Conservation (phyloP, 2,329 filamentous ascomycete species). For the Arthrobotrys conoides region DNA sequence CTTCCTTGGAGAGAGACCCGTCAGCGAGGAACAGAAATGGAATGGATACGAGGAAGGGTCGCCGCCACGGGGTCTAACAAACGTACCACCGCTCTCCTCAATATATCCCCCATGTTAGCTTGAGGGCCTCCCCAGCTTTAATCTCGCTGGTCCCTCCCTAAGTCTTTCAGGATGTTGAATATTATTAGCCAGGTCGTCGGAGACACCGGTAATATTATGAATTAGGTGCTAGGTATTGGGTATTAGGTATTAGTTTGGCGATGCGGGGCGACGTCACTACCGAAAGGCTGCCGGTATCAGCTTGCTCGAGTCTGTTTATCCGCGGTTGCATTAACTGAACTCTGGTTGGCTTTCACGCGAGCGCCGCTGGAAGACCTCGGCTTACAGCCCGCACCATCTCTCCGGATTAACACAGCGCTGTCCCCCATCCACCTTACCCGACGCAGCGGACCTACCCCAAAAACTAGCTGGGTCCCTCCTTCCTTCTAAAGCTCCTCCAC, state of each 20-base stretch:
- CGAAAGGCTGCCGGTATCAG: slow-evolving; percentile 17
- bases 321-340: slow-evolving; percentile 39
- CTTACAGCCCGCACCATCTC: slow-evolving; percentile 40
- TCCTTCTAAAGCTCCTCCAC: slow-evolving; percentile 22
- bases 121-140: neutral
- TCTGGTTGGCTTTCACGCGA: slow-evolving; percentile 33
- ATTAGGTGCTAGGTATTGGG: neutral
- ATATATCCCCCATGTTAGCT: slow-evolving; percentile 10
- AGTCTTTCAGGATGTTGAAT: neutral
- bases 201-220: neutral
- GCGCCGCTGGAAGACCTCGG: slow-evolving; percentile 35
- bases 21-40: slow-evolving; percentile 23
- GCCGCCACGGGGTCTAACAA: neutral
- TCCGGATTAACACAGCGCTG: slow-evolving; percentile 28
- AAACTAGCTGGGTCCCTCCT: slow-evolving; percentile 19
- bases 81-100: slow-evolving; percentile 43
- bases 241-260: slow-evolving; percentile 11
- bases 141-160: neutral
- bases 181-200: slow-evolving; percentile 3
- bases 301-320: slow-evolving; percentile 34
- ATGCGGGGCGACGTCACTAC: slow-evolving; percentile 54
- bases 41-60: slow-evolving; percentile 8
- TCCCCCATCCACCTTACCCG: slow-evolving; percentile 23
- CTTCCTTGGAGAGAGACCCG: slow-evolving; percentile 46
- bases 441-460: slow-evolving; percentile 27